These are phyloP conservation scores for Danielia oregonensis DNA, from an alignment of 805 yeast genomes.

Conservation along the genomic window DNA sequence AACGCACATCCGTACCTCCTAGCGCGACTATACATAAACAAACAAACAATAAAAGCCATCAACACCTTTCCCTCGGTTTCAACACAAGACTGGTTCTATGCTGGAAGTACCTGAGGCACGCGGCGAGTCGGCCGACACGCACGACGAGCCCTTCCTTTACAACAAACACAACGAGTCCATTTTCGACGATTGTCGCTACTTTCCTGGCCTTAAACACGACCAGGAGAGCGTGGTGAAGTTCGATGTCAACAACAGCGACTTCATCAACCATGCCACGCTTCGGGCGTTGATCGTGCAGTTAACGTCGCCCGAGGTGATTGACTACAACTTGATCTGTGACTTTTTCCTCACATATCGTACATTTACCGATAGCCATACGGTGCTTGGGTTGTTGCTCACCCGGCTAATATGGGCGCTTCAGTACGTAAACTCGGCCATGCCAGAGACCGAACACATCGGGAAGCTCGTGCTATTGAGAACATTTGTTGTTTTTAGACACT, in stretches of 20 bases:
- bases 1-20: not conserved
- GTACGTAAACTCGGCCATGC: conserved; percentile 27
- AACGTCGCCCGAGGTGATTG: conserved; percentile 70
- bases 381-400: conserved; percentile 58
- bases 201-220: conserved; percentile 26
- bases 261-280: conserved; percentile 36
- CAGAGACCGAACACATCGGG: conserved; percentile 43
- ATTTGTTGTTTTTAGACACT: conserved; percentile 83
- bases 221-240: conserved; percentile 28
- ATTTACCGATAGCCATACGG: conserved; percentile 54
- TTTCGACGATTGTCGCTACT: conserved; percentile 33
- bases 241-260: conserved; percentile 29
- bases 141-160: conserved; percentile 20
- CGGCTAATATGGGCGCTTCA: conserved; percentile 73
- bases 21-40: not conserved
- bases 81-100: not conserved
- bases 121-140: too few species aligned
- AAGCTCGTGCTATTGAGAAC: conserved; percentile 71
- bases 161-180: conserved; percentile 35
- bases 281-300: conserved; percentile 53
- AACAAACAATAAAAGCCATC: not conserved
- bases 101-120: too few species aligned
- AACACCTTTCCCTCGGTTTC: not conserved
- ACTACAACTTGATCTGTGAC: conserved; percentile 77
- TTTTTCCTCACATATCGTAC: conserved; percentile 81